phyloP scores from a whole-genome alignment of 192 early-diverging fungal genomes.

The Cetraspora pellucida region DNA sequence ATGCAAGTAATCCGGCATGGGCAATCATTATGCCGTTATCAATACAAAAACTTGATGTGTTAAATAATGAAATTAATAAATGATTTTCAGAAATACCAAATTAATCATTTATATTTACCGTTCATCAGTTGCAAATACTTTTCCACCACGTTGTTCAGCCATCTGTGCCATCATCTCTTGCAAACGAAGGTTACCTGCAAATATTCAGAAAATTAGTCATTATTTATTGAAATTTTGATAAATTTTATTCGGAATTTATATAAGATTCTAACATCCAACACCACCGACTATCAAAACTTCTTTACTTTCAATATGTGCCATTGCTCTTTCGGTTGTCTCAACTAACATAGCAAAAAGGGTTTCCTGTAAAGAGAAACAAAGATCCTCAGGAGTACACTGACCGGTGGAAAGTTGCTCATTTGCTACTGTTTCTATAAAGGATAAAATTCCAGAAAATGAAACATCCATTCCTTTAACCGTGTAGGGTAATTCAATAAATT shows the following conservation, averaged over 20 bases:
- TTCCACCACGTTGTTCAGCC: slow-evolving; percentile 83
- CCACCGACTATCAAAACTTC: slow-evolving; percentile 97
- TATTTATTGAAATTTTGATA: not conserved
- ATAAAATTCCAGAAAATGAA: slow-evolving; percentile 94
- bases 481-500: slow-evolving; percentile 90
- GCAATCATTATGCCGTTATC: slow-evolving; percentile 99
- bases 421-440: slow-evolving; percentile 79
- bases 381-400: slow-evolving; percentile 74
- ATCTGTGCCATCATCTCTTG: slow-evolving; percentile 99
- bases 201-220: not conserved
- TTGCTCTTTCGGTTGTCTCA: slow-evolving; percentile 98
- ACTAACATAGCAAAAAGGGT: slow-evolving; percentile 99
- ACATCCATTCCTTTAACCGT: slow-evolving; percentile 99
- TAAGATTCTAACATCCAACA: slow-evolving; percentile 76
- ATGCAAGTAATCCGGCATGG: slow-evolving; percentile 89
- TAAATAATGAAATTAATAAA: slow-evolving; percentile 8
- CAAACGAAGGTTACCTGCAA: slow-evolving; percentile 77
- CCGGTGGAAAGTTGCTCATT: slow-evolving; percentile 57
- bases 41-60: slow-evolving; percentile 79
- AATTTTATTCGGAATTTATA: not conserved
- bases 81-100: slow-evolving; percentile 21
- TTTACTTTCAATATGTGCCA: slow-evolving; percentile 92
- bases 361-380: slow-evolving; percentile 98
- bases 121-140: slow-evolving; percentile 96
- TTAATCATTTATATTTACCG: slow-evolving; percentile 52